A percentile compares a stretch with the other conserved stretches of the same genome.
phyloP scores from a whole-genome alignment of 2,329 filamentous ascomycete genomes.

The Catunica adiposa region DNA sequence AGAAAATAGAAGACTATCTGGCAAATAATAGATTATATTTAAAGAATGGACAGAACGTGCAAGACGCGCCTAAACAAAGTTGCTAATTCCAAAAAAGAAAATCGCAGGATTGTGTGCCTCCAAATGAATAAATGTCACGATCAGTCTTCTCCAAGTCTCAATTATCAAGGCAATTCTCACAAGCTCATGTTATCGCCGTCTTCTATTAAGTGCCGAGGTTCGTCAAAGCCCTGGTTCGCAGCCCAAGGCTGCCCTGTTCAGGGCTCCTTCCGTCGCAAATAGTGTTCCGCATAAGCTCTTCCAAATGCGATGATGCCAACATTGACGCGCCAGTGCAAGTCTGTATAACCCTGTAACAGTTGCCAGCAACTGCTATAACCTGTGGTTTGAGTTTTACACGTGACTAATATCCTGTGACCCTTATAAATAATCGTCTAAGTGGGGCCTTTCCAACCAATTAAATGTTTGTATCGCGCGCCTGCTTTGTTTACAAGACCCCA shows the following conservation, averaged over 20 bases:
- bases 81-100: not conserved
- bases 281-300: not conserved
- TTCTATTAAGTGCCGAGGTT: not conserved
- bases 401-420: not conserved
- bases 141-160: not conserved
- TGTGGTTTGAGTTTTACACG: not conserved
- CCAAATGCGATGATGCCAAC: not conserved
- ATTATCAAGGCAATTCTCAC: not conserved
- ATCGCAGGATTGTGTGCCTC: not conserved
- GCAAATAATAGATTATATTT: not conserved
- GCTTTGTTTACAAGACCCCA: conserved; percentile 9
- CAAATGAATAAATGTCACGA: not conserved
- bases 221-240: not conserved
- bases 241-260: not conserved
- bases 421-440: not conserved
- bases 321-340: no score
- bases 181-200: not conserved
- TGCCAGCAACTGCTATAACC: not conserved
- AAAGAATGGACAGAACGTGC: conserved; percentile 5
- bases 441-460: no score
- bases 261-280: not conserved
- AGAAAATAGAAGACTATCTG: not conserved
- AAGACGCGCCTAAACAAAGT: conserved; percentile 2
- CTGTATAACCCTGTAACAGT: not conserved
- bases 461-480: not conserved